Evolutionary conservation across 169 alveolate species (phyloP), one percentile per base, ranked within the genome.

Genomic region (Eimeria brunetti): DNA sequence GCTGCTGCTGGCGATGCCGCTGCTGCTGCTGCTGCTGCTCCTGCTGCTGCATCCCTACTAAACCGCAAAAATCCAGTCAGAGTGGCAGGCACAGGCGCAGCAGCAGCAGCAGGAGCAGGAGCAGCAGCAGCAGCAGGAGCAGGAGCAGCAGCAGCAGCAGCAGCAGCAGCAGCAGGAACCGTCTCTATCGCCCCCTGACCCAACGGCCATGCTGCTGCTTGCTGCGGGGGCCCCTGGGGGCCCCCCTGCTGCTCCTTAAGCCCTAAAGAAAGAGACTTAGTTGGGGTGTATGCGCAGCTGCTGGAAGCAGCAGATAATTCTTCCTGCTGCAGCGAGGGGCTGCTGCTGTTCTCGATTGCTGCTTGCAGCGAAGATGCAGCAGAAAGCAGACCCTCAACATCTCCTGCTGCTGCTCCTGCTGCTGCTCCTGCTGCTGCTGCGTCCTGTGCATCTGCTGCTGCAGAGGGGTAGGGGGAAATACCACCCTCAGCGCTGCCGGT

Each of bases 81-180:
- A 24, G 83, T 38, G 44, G 78, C 78, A 14, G 78, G 49, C 44
- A 14, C 78, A 30, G 78, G 44, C 4, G 78, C 78, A 73, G 83
- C 56, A 36, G 83, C 83, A 73, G 83, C 38, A 9, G 83, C 56
- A 36, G 33, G 30, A 36, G 53, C 83, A 18, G 53, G 53, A 6
- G 80, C 16, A 16, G 56, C 83, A 73, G n/a, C 83, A 36, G 56
- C 64, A 12, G 64, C 64, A 56, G 64, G 24, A 12, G 64, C 64
- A 56, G 64, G 24, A 12, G 64, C 67, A 1, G 67, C 22, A 18
- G 67, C 67, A 18, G 67, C 67, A 18, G 67, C 67, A 12, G 24
- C 64, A 56, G 64, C 83, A 38, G 84, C 84, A 38, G 84, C 51
- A 33, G 83, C 51, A 38, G 84, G 30, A 38, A n/a, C 75, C 7